Evolutionary conservation across 2,329 filamentous ascomycete species (phyloP).

Genomic region (Orbilia brochopaga): DNA sequence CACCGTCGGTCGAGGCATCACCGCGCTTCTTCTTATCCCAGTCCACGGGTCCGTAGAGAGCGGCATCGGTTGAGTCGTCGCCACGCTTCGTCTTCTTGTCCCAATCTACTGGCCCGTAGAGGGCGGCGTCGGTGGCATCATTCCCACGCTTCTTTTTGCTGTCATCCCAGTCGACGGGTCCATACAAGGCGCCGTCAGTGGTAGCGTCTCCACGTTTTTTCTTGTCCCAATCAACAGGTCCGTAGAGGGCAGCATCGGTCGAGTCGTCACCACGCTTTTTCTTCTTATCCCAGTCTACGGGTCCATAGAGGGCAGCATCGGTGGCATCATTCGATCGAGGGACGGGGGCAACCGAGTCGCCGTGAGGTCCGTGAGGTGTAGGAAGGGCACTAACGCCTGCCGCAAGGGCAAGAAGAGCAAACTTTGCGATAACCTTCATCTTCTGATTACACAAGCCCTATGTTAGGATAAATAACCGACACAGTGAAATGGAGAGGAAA

Average conservation of each 20-base stretch:
- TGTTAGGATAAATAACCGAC: constrained; percentile 8
- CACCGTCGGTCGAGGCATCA: neutral
- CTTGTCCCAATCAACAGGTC: neutral
- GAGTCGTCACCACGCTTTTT: constrained; percentile 10
- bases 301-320: constrained; percentile 13
- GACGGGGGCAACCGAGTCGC: constrained; percentile 7
- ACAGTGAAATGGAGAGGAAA: neutral
- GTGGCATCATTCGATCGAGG: constrained; percentile 15
- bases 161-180: neutral
- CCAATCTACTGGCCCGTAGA: neutral
- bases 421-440: constrained; percentile 17
- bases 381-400: constrained; percentile 6
- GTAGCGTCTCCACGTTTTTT: neutral
- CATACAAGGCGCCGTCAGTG: neutral
- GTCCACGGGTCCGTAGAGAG: neutral
- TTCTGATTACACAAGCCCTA: neutral
- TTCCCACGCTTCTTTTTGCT: neutral
- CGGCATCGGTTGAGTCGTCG: neutral
- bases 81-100: neutral
- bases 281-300: constrained; percentile 17
- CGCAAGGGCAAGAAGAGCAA: constrained; percentile 15
- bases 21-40: neutral
- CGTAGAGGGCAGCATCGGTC: neutral
- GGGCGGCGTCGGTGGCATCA: neutral
- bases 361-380: constrained; percentile 11